phyloP scores from a whole-genome alignment of 2,329 filamentous ascomycete species.

The Nemania sp. region DNA sequence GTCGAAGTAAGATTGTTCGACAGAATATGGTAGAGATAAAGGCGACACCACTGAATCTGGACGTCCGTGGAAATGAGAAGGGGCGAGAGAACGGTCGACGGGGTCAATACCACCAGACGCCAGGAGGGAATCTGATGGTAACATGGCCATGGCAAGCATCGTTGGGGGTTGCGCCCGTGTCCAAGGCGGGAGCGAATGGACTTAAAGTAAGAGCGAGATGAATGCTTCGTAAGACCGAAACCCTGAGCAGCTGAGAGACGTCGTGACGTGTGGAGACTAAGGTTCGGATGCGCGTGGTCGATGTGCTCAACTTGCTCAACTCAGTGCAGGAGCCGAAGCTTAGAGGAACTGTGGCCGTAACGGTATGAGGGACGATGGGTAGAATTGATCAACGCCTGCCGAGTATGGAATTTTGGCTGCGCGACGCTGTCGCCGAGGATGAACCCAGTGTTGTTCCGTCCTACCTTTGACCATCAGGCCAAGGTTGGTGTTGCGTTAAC shows the following conservation, averaged over 20 bases:
- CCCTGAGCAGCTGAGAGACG: too few species aligned
- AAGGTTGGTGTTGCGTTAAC: too few species aligned
- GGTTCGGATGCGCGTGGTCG: neutral
- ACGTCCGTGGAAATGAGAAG: conserved; percentile 33
- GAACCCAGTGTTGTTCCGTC: too few species aligned
- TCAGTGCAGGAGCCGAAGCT: conserved; percentile 2
- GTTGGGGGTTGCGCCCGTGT: conserved; percentile 20
- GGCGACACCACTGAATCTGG: conserved; percentile 46
- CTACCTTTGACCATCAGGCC: too few species aligned
- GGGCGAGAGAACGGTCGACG: conserved; percentile 37
- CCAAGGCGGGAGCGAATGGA: neutral
- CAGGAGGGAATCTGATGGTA: conserved; percentile 49
- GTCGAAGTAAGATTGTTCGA: conserved; percentile 45
- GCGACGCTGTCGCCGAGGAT: neutral
- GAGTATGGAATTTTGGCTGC: neutral
- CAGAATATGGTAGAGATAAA: conserved; percentile 43
- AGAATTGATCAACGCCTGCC: neutral
- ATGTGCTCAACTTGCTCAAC: neutral
- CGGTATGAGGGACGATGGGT: neutral
- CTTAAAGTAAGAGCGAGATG: neutral
- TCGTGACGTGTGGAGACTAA: too few species aligned
- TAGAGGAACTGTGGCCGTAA: neutral
- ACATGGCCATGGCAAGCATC: conserved; percentile 46
- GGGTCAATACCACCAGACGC: conserved; percentile 44
- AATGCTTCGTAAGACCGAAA: too few species aligned